Evolutionary conservation across 768 basidiomycete genomes (phyloP), one percentile per base, ranked within the genome.

Genomic region (Naganishia vishniacii): DNA sequence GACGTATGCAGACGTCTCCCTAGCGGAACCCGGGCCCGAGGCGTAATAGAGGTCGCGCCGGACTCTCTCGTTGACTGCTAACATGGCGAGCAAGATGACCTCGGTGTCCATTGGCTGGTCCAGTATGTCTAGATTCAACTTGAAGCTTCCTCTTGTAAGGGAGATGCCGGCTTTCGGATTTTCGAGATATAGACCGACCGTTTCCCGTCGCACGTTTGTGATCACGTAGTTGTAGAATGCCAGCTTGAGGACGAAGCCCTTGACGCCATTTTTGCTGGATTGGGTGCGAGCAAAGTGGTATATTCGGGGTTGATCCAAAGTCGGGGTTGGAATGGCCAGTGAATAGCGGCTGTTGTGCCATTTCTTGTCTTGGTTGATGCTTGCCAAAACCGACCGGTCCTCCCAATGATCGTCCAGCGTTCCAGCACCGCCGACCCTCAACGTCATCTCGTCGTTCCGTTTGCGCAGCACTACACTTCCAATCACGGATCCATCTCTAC

Each of bases 371-470:
- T 53, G 31, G 18, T 37, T 53, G 32, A 53, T n/a, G n/a, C 18
- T 53, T 3, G 28, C 51, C 18, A 53, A n/a, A n/a, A n/a, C n/a
- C n/a, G n/a, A 2, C 6, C 6, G 13, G 18, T 32, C 16, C 16
- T 34, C 4, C 20, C 51, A 25, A 32, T 53, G 51, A 18, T 53
- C 51, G 31, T 53, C 28, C 51, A 53, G 40, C 7, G 51, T 37
- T 20, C 51, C 51, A 40, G 7, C 20, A 3, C 51, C 51, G 32
- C 32, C 34, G 15, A 53, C 1, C n/a, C 15, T 34, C 16, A 53
- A 40, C 51, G 51, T 53, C 51, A 53, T 53, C 8, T 53, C 32
- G 32, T 40, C 32, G 29, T 37, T 53, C 9, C 51, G 51, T 53
- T 53, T 53, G 7, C 51, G 31, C 51, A 53, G n/a, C 32, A 53